Evolutionary conservation across 305 asterid species (phyloP), one percentile per base, ranked within the genome.

Genomic region (Ilex paraguariensis): DNA sequence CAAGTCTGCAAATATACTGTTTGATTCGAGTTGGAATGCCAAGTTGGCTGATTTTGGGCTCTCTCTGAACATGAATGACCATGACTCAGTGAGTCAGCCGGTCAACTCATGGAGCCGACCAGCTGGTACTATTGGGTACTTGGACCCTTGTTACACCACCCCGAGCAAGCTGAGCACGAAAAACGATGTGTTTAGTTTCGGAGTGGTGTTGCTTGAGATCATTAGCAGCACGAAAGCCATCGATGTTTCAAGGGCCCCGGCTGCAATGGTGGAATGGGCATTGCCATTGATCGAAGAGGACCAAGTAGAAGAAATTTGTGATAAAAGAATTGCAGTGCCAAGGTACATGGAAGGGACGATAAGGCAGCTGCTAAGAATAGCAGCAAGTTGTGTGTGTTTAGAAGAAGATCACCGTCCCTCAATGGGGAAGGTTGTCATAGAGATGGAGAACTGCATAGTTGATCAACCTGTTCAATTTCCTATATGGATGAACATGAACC

Each of bases 201-300:
- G 96, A n/a, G 96, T 89, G 1, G 62, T 86, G 10, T 45, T 89
- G 31, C 60, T 89, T 1, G 95, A 89, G 77, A 69, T 89, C 36
- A 57, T 89, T 1, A 81, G 93, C 0, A 79, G 81, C 0, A 55
- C 83, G 11, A 81, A 73, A 69, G 92, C 36, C 8, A 81, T 89
- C 11, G 96, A 89, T 6, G 75, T 89, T 31, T 45, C 44, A 0
- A 64, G 58, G 66, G 81, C 88, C 0, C 91, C 96, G 0, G 66
- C 90, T 9, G 77, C 87, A 0, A 61, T 86, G 3, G 86, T 83
- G 15, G 95, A 89, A 3, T 89, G 95, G 95, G 95, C 91, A 3
- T 33, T 62, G 14, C 79, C 83, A 2, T 21, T 84, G 64, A 74
- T 89, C 31, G 45, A 72, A 7, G 55, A 48, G 13, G 64, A 83